Base-by-base conservation (phyloP, 179 eudicot species). In the Vitellaria paradoxa region DNA sequence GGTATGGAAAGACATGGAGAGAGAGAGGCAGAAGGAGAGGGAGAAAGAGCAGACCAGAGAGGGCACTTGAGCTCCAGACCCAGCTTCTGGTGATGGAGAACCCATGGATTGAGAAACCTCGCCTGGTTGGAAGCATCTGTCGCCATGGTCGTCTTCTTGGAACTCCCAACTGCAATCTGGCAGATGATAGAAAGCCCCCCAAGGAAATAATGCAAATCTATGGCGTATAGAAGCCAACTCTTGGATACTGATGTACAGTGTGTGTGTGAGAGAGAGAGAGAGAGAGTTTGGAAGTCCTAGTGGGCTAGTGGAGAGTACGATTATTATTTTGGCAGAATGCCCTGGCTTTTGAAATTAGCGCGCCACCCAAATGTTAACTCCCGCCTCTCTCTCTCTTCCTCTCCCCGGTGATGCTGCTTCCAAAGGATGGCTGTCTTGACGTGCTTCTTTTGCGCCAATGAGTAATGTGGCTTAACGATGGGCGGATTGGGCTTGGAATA, bases 41-140 rank as follows among this genome's bases (percentile, higher is more conserved):
- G 61, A 69, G 61, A 50, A 3, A 15, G 56, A 45, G 26, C 12
- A 7, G 82, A 91, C 99, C 99, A 95, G 37, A 86, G 78, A 30
- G 93, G 88, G 85, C 99, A 95, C 81, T 91, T 90, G 74, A 93
- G 93, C 81, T 91, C 95, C 42, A 93, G 97, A 7, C 87, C 92
- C 3, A 93, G 82, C 74, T 95, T 95, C 83, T 95, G 97, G 24
- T 88, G 82, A 78, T 90, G 90, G 57, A 92, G 89, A 6, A 81
- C 82, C 84, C 85, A 88, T 14, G 97, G 96, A 66, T 91, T 94
- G 24, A 87, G 81, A 15, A 85, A 77, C 73, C 87, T 78, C 17
- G 77, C 72, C n/a, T 76, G 74, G 81, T 46, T 83, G 46, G 86
- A 80, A 6, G 84, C 30, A 45, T 87, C 97, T 79, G 87, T 83